A percentile compares a stretch with the other conserved stretches of the same genome.
Conservation (phyloP, 768 basidiomycete genomes). For the Russula sp. region DNA sequence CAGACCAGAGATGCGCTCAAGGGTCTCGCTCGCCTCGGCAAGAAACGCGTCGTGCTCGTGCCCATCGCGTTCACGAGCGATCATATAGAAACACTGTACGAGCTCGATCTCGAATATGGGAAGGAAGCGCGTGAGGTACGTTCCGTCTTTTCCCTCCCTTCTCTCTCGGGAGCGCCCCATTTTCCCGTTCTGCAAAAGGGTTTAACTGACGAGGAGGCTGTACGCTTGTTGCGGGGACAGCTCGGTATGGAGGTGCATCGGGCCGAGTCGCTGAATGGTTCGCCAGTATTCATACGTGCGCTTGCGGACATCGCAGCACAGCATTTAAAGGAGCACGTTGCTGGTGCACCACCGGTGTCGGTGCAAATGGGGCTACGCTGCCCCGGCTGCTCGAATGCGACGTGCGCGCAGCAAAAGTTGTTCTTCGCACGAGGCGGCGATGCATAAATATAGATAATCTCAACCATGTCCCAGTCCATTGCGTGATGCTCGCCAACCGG, state of each 20-base stretch:
- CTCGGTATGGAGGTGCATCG: slow-evolving; percentile 87
- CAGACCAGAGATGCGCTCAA: slow-evolving; percentile 90
- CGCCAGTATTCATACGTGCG: slow-evolving; percentile 91
- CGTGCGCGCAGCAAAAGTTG: slow-evolving; percentile 79
- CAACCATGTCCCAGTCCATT: too few relatives aligned
- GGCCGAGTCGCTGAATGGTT: slow-evolving; percentile 88
- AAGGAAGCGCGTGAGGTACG: slow-evolving; percentile 86
- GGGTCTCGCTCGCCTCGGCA: slow-evolving; percentile 69
- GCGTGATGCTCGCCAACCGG: not conserved
- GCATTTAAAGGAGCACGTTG: slow-evolving; percentile 60
- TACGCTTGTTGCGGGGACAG: slow-evolving; percentile 35
- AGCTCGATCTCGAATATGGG: slow-evolving; percentile 89
- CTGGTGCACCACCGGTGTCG: slow-evolving; percentile 60
- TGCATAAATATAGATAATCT: slow-evolving; percentile 17
- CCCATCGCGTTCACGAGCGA: slow-evolving; percentile 99
- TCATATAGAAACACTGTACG: slow-evolving; percentile 97
- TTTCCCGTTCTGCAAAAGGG: not conserved
- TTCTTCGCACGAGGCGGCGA: slow-evolving; percentile 81
- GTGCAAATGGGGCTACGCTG: slow-evolving; percentile 82
- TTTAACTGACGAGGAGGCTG: not conserved
- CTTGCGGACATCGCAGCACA: slow-evolving; percentile 83
- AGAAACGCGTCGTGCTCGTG: slow-evolving; percentile 72
- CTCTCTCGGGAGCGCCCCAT: too few relatives aligned
- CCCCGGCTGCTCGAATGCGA: slow-evolving; percentile 87
- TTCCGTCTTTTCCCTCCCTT: not conserved